phyloP scores from a whole-genome alignment of 2,329 filamentous ascomycete genomes.

The Bretziella fagacearum region DNA sequence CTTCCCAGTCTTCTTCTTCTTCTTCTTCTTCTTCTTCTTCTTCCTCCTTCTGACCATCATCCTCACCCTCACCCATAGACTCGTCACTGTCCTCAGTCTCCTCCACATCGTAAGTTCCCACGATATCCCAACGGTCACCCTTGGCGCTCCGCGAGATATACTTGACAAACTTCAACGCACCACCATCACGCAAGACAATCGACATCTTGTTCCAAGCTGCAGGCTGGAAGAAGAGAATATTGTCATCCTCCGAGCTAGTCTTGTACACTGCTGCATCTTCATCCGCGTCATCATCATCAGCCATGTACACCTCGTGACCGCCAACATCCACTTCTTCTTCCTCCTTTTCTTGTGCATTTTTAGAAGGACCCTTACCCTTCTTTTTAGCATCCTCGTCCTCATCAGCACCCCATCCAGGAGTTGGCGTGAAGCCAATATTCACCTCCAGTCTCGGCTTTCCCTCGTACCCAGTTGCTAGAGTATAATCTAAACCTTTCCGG shows the following conservation, averaged over 20 bases:
- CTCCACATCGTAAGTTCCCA: constrained; percentile 58
- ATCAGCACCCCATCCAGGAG: constrained; percentile 64
- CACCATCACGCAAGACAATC: constrained; percentile 74
- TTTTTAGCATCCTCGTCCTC: constrained; percentile 36
- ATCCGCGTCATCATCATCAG: constrained; percentile 55
- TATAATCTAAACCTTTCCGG: constrained; percentile 76
- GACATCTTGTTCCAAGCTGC: constrained; percentile 78
- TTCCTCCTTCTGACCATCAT: constrained; percentile 21
- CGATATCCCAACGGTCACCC: constrained; percentile 87
- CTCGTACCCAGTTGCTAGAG: constrained; percentile 71
- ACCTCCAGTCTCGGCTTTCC: constrained; percentile 68
- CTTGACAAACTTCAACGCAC: constrained; percentile 84
- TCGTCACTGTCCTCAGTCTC: constrained; percentile 32
- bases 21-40: constrained; percentile 15
- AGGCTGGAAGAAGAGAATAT: constrained; percentile 46
- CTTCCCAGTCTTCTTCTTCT: constrained; percentile 12
- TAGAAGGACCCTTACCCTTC: constrained; percentile 24
- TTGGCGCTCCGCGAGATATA: constrained; percentile 71
- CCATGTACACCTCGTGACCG: constrained; percentile 86
- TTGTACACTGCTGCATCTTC: constrained; percentile 80
- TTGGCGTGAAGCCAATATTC: constrained; percentile 74
- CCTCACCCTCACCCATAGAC: constrained; percentile 24
- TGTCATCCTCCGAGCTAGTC: constrained; percentile 57
- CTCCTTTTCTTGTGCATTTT: constrained; percentile 10
- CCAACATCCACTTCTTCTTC: constrained; percentile 39